A percentile compares a stretch with the other conserved stretches of the same genome.
Conservation (phyloP, 805 yeast species). For the Wickerhamomyces queroliae region DNA sequence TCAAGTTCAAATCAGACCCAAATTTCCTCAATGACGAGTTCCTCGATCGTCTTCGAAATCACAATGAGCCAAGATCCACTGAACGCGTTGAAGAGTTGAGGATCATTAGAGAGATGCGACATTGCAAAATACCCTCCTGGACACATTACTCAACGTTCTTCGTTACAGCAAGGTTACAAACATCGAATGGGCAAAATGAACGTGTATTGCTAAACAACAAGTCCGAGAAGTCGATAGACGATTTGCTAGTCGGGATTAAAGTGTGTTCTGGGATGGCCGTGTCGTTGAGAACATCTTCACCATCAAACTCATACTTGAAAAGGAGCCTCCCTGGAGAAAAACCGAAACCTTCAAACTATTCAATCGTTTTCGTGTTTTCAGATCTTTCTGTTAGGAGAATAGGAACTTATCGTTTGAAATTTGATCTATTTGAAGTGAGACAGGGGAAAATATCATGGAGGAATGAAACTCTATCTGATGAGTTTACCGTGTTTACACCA, state of each 20-base stretch:
- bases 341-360: conserved; percentile 13
- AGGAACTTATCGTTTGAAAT: conserved; percentile 21
- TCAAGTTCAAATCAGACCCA: conserved; percentile 7
- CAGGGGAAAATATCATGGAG: conserved; percentile 18
- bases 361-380: conserved; percentile 26
- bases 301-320: conserved; percentile 8
- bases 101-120: conserved; percentile 12
- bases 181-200: conserved; percentile 6
- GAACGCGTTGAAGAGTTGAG: conserved; percentile 18
- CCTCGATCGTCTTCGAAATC: neutral
- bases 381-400: conserved; percentile 23
- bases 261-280: conserved; percentile 21
- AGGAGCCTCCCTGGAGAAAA: conserved; percentile 12
- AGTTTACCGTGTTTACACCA: conserved; percentile 24
- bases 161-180: conserved; percentile 15
- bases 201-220: conserved; percentile 5
- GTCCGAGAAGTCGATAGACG: conserved; percentile 8
- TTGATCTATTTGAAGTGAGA: conserved; percentile 23
- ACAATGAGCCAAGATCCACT: conserved; percentile 8
- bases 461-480: conserved; percentile 11
- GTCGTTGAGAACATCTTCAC: conserved; percentile 11
- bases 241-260: conserved; percentile 17
- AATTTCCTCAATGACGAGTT: conserved; percentile 1
- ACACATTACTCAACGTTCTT: conserved; percentile 23
- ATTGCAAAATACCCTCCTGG: conserved; percentile 18